These are phyloP conservation scores for Mercurialis annua DNA, from an alignment of 345 rosid species.

Conservation along the genomic window DNA sequence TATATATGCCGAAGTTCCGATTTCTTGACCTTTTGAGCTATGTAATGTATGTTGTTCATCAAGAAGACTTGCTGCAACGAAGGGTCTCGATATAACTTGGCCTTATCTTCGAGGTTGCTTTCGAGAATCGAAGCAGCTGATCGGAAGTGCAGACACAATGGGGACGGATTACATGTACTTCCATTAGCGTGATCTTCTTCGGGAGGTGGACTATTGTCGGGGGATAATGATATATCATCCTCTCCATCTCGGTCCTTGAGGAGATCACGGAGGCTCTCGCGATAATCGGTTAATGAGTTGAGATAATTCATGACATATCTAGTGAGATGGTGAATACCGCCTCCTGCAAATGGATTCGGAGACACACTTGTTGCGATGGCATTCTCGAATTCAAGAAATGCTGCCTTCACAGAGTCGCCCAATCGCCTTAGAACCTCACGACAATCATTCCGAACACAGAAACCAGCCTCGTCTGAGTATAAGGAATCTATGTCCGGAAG, in stretches of 20 bases:
- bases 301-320: slow-evolving; percentile 81
- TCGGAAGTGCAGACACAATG: slow-evolving; percentile 49
- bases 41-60: slow-evolving; percentile 87
- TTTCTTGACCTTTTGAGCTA: slow-evolving; percentile 68
- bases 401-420: slow-evolving; percentile 53
- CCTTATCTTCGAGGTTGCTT: slow-evolving; percentile 61
- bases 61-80: slow-evolving; percentile 73
- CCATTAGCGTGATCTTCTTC: slow-evolving; percentile 39
- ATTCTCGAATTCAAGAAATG: slow-evolving; percentile 68
- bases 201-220: slow-evolving; percentile 29
- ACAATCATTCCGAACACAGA: slow-evolving; percentile 48
- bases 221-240: slow-evolving; percentile 31
- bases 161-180: slow-evolving; percentile 29
- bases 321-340: slow-evolving; percentile 74
- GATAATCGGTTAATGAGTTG: slow-evolving; percentile 58
- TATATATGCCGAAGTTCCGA: slow-evolving; percentile 63
- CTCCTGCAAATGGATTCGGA: slow-evolving; percentile 55
- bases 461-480: slow-evolving; percentile 47
- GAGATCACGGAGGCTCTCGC: slow-evolving; percentile 57
- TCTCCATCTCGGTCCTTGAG: slow-evolving; percentile 44
- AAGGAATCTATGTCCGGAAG: slow-evolving; percentile 58
- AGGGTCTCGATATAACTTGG: slow-evolving; percentile 56
- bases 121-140: slow-evolving; percentile 59
- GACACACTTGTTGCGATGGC: slow-evolving; percentile 62
- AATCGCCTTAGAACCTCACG: slow-evolving; percentile 60